A percentile compares a stretch with the other conserved stretches of the same genome.
Conservation (phyloP, 179 eudicot genomes). For the Drosera spatulata region DNA sequence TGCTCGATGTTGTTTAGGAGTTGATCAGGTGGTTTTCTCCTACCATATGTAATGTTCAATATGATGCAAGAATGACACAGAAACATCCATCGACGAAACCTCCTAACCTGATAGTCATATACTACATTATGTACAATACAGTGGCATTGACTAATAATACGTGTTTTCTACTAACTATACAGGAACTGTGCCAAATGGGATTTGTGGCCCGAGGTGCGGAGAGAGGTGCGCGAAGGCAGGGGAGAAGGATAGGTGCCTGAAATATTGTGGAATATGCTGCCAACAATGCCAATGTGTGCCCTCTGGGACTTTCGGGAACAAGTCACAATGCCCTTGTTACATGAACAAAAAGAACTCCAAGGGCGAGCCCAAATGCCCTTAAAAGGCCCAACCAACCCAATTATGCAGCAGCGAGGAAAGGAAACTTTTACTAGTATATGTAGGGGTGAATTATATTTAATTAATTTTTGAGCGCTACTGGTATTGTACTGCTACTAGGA, state of each 20-base stretch:
- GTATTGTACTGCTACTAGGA: too few relatives aligned
- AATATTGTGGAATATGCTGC: slow-evolving; percentile 31
- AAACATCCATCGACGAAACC: too few relatives aligned
- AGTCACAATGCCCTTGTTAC: slow-evolving; percentile 33
- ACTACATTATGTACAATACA: too few relatives aligned
- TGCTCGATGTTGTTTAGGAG: too few relatives aligned
- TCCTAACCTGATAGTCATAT: too few relatives aligned
- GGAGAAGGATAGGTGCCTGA: slow-evolving; percentile 20
- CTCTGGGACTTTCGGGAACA: slow-evolving; percentile 32
- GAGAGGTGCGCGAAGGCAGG: slow-evolving; percentile 30
- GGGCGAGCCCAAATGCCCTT: slow-evolving; percentile 31
- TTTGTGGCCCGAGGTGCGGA: slow-evolving; percentile 19
- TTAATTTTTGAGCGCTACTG: too few relatives aligned
- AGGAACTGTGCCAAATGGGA: neutral
- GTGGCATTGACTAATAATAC: neutral
- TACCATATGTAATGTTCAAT: too few relatives aligned
- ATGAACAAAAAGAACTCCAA: slow-evolving; percentile 26
- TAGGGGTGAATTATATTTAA: too few relatives aligned
- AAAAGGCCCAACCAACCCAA: neutral
- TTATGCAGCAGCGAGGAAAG: too few relatives aligned
- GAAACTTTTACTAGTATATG: too few relatives aligned
- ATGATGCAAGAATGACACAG: too few relatives aligned
- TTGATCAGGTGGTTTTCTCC: too few relatives aligned
- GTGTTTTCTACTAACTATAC: neutral
- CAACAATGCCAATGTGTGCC: slow-evolving; percentile 26